Evolutionary conservation across 1,284 basidiomycete genomes (phyloP).

Genomic region (Cystobasidium sp.): DNA sequence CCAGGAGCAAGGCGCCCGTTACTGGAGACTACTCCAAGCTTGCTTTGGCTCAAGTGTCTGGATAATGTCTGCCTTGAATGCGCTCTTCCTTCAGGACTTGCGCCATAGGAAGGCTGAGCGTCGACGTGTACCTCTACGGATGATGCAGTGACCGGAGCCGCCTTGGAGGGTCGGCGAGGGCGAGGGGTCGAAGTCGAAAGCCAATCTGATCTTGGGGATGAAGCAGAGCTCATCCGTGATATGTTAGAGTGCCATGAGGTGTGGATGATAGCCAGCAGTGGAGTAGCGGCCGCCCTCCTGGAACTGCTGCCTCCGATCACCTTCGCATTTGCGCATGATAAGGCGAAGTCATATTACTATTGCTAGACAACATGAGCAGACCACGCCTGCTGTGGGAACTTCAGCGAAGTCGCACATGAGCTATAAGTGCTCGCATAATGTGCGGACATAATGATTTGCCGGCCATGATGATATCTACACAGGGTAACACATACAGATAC

Average conservation of each 20-base stretch:
- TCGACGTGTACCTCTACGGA: conserved; percentile 21
- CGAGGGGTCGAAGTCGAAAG: neutral
- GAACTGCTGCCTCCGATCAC: too few species aligned
- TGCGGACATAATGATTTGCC: neutral
- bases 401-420: too few species aligned
- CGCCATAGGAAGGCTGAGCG: neutral
- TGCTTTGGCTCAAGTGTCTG: conserved; percentile 32
- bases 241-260: neutral
- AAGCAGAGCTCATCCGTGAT: conserved; percentile 1
- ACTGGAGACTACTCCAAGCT: neutral
- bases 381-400: neutral
- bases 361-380: neutral
- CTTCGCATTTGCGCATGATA: too few species aligned
- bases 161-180: conserved; percentile 11
- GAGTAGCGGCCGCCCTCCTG: too few species aligned
- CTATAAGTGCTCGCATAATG: neutral
- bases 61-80: conserved; percentile 28
- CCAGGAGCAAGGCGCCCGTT: neutral
- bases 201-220: conserved; percentile 6
- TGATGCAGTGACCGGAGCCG: conserved; percentile 10
- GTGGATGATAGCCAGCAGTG: neutral
- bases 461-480: neutral
- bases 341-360: too few species aligned
- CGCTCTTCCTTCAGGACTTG: conserved; percentile 23
- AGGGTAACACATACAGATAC: neutral